phyloP scores from a whole-genome alignment of 1,284 basidiomycete species.

The Apiotrichum gamsii region DNA sequence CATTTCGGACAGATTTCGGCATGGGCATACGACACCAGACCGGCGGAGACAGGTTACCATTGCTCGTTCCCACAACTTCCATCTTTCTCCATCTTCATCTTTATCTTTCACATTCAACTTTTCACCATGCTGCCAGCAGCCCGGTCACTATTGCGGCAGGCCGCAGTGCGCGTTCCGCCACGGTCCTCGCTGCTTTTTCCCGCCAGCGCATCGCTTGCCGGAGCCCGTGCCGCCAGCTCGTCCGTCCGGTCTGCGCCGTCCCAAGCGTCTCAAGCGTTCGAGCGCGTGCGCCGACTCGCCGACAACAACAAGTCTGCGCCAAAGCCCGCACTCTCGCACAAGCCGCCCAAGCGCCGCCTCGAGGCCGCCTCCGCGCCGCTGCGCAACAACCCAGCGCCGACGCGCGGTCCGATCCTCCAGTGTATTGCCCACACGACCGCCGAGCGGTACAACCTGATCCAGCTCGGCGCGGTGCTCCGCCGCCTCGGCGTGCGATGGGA shows the following conservation, averaged over 20 bases:
- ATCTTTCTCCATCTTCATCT: no score
- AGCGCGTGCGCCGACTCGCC: slow-evolving; percentile 1
- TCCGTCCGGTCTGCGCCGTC: not conserved
- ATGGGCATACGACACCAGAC: no score
- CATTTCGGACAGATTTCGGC: no score
- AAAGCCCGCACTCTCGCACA: slow-evolving; percentile 24
- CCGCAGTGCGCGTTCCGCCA: no score
- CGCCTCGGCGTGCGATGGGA: slow-evolving; percentile 40
- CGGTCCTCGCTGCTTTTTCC: no score
- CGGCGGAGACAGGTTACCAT: no score
- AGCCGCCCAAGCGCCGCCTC: slow-evolving; percentile 46
- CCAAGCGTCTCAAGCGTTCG: not conserved
- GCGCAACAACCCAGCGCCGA: slow-evolving; percentile 38
- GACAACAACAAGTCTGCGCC: not conserved
- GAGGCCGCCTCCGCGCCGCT: slow-evolving; percentile 45
- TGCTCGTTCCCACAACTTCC: no score
- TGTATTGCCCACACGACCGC: slow-evolving; percentile 48
- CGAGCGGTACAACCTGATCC: slow-evolving; percentile 41
- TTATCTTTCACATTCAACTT: no score
- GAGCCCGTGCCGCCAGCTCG: not conserved
- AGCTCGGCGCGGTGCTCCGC: slow-evolving; percentile 31
- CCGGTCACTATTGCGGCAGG: no score
- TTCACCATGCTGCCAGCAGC: no score
- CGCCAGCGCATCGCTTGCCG: no score
- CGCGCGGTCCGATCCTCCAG: slow-evolving; percentile 44